Percentiles rank a stretch among this genome's conserved stretches.
phyloP scores from a whole-genome alignment of 768 basidiomycete genomes.

The Serendipita sp. region DNA sequence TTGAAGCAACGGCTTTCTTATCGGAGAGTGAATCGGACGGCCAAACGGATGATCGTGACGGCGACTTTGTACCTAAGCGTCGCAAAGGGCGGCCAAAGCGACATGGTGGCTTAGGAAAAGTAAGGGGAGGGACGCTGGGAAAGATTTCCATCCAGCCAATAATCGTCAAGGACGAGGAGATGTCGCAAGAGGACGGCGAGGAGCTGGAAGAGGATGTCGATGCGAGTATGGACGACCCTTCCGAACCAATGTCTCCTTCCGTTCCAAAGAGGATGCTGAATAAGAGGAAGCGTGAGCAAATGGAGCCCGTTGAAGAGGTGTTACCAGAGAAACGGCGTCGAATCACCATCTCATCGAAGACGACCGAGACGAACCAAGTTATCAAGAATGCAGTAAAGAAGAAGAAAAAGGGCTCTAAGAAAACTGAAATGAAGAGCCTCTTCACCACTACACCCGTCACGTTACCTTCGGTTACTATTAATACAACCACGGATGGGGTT shows the following conservation, averaged over 20 bases:
- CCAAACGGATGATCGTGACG: slow-evolving; percentile 6
- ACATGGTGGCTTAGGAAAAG: not conserved
- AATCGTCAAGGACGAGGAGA: not conserved
- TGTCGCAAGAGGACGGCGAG: slow-evolving; percentile 9
- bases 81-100: not conserved
- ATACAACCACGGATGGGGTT: not conserved
- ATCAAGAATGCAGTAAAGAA: slow-evolving; percentile 5
- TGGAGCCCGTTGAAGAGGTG: not conserved
- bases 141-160: not conserved
- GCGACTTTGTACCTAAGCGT: not conserved
- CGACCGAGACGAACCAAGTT: not conserved
- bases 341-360: not conserved
- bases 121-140: not conserved
- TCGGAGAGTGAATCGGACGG: not conserved
- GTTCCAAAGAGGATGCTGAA: slow-evolving; percentile 7
- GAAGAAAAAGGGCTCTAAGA: not conserved
- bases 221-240: not conserved
- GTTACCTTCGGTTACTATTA: not conserved
- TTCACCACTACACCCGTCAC: not conserved
- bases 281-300: slow-evolving; percentile 3
- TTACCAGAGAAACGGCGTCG: not conserved
- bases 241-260: not conserved
- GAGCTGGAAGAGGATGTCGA: not conserved
- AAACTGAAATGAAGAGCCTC: slow-evolving; percentile 3
- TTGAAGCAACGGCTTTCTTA: not conserved